Conservation (phyloP, 1,139 yeast species). For the Debaryomyces psychrophilus region DNA sequence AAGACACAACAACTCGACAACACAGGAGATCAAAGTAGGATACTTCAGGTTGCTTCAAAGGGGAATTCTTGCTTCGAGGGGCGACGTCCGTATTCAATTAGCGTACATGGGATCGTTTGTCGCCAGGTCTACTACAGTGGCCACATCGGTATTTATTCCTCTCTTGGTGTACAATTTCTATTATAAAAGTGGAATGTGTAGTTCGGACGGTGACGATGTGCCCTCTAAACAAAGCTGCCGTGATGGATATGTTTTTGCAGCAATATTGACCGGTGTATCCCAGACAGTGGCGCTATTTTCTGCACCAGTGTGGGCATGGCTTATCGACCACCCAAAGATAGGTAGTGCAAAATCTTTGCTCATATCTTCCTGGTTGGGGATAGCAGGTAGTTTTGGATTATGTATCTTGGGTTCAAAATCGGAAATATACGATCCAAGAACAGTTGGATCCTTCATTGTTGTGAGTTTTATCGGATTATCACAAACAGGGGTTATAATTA, state of each 20-base stretch:
- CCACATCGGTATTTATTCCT: constrained; percentile 65
- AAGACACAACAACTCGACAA: constrained; percentile 6
- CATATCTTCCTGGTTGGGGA: constrained; percentile 46
- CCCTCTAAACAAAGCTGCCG: constrained; percentile 51
- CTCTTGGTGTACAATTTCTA: constrained; percentile 62
- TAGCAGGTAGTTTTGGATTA: constrained; percentile 36
- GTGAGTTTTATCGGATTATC: constrained; percentile 42
- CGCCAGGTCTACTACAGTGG: constrained; percentile 65
- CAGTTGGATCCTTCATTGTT: constrained; percentile 33
- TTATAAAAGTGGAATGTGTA: constrained; percentile 52
- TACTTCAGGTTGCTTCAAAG: constrained; percentile 37
- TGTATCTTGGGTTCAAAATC: constrained; percentile 24
- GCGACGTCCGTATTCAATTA: constrained; percentile 40
- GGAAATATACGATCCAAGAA: constrained; percentile 37
- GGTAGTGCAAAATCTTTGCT: constrained; percentile 38
- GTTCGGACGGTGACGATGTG: constrained; percentile 26
- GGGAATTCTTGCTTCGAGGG: constrained; percentile 45
- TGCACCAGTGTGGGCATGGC: constrained; percentile 66
- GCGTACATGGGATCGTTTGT: constrained; percentile 67
- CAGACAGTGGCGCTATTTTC: constrained; percentile 58
- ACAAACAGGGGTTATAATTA: constrained; percentile 62
- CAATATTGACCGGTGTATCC: constrained; percentile 68
- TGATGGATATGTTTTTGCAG: constrained; percentile 67
- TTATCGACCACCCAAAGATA: constrained; percentile 45
- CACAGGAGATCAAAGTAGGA: constrained; percentile 24